A percentile compares a stretch with the other conserved stretches of the same genome.
Conservation (phyloP, 106 monocot species). For the Cymbidium sinense region DNA sequence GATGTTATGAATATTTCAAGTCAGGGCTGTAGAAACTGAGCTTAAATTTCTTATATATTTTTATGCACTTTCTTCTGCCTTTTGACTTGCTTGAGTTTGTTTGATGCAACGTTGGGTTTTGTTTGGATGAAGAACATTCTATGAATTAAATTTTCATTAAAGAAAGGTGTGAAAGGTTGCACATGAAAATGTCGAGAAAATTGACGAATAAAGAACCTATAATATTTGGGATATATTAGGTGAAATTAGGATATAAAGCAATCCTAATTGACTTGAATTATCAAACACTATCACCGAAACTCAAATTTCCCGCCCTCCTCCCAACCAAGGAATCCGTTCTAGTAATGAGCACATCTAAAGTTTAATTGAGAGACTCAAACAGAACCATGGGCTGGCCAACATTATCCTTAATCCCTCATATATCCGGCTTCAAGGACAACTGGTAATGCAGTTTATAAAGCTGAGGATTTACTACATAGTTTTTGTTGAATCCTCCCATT, state of each 20-base stretch:
- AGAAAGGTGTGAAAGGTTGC: neutral
- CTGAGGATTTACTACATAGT: neutral
- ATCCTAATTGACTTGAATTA: neutral
- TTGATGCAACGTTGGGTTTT: neutral
- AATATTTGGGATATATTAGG: neutral
- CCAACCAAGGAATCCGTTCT: neutral
- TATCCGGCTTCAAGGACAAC: neutral
- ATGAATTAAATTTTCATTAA: slow-evolving; percentile 2
- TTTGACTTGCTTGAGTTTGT: neutral
- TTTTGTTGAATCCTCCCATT: neutral
- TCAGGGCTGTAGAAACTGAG: neutral
- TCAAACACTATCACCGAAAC: neutral
- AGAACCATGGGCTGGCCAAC: neutral
- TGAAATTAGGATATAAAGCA: neutral
- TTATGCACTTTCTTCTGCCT: neutral
- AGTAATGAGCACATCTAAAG: neutral
- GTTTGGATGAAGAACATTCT: neutral
- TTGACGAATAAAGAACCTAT: neutral
- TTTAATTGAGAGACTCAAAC: neutral
- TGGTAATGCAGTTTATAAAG: neutral
- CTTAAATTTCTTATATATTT: neutral
- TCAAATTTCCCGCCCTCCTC: neutral
- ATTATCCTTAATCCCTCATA: neutral
- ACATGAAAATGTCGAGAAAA: neutral
- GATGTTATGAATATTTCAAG: too few species aligned